Percentiles rank a stretch among this genome's conserved stretches.
Conservation (phyloP, 139 green algal genomes). For the Chlamydomonas sphaeroides region DNA sequence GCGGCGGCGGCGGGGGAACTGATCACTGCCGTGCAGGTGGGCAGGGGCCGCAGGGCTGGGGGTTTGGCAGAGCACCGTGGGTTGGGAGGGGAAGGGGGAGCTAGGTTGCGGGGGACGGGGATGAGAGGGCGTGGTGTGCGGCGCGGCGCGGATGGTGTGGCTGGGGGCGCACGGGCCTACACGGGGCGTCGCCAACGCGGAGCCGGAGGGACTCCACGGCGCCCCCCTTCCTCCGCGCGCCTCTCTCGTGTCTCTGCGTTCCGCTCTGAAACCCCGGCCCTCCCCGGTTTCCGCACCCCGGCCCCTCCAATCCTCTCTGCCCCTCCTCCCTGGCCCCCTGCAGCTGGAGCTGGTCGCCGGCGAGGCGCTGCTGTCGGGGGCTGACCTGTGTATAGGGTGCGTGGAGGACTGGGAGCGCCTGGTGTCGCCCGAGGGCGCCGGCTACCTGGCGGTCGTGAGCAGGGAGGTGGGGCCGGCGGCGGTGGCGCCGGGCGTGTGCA, state of each 20-base stretch:
- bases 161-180: no score
- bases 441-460: slow-evolving; percentile 27
- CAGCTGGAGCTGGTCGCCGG: slow-evolving; percentile 35
- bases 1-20: neutral
- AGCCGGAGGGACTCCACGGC: no score
- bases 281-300: neutral
- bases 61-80: no score
- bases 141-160: no score
- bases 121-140: no score
- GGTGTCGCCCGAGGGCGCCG: neutral
- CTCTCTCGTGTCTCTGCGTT: no score
- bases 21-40: slow-evolving; percentile 19
- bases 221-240: no score
- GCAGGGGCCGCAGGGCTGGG: no score
- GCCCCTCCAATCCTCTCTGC: neutral
- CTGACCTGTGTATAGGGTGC: neutral
- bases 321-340: neutral
- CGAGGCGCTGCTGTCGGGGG: slow-evolving; percentile 12
- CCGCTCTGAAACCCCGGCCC: no score
- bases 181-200: no score
- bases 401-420: slow-evolving; percentile 16
- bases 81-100: no score
- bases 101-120: no score
- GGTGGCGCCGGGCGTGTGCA: slow-evolving; percentile 12
- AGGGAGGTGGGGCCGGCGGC: neutral